Conservation (phyloP, 805 yeast genomes). For the Candida quercuum region DNA sequence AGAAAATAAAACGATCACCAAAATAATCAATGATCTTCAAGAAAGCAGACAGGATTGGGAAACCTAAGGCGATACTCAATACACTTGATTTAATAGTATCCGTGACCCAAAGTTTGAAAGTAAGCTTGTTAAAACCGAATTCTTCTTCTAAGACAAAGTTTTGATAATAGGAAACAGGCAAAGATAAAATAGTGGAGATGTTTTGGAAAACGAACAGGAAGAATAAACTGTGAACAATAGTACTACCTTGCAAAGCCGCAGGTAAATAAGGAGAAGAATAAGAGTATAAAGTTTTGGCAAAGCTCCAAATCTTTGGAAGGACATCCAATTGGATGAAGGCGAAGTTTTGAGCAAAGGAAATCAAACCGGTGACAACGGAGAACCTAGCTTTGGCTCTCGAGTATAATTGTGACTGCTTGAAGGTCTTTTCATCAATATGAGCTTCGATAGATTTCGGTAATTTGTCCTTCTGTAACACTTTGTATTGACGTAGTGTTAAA, state of each 20-base stretch:
- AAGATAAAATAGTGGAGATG: slow-evolving; percentile 44
- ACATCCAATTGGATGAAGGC: slow-evolving; percentile 54
- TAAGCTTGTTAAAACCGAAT: slow-evolving; percentile 89
- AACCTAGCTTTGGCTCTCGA: slow-evolving; percentile 74
- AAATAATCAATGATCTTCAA: slow-evolving; percentile 76
- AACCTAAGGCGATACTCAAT: slow-evolving; percentile 54
- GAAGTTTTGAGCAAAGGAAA: slow-evolving; percentile 49
- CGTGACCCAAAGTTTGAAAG: slow-evolving; percentile 61
- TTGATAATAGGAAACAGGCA: slow-evolving; percentile 71
- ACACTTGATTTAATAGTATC: slow-evolving; percentile 62
- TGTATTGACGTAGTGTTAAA: slow-evolving; percentile 72
- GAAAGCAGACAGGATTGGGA: slow-evolving; percentile 69
- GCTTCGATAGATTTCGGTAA: slow-evolving; percentile 68
- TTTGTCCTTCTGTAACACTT: slow-evolving; percentile 46
- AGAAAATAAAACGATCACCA: slow-evolving; percentile 77
- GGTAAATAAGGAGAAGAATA: slow-evolving; percentile 23
- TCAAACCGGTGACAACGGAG: slow-evolving; percentile 48
- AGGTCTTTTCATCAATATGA: slow-evolving; percentile 68
- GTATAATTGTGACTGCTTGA: slow-evolving; percentile 71
- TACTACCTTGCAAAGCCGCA: slow-evolving; percentile 39
- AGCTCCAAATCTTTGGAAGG: slow-evolving; percentile 58
- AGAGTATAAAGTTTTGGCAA: slow-evolving; percentile 35
- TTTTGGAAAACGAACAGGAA: slow-evolving; percentile 49
- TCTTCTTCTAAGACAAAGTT: slow-evolving; percentile 88
- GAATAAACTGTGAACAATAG: slow-evolving; percentile 67